phyloP scores from a whole-genome alignment of 179 eudicot species.

The Beta lomatogona region DNA sequence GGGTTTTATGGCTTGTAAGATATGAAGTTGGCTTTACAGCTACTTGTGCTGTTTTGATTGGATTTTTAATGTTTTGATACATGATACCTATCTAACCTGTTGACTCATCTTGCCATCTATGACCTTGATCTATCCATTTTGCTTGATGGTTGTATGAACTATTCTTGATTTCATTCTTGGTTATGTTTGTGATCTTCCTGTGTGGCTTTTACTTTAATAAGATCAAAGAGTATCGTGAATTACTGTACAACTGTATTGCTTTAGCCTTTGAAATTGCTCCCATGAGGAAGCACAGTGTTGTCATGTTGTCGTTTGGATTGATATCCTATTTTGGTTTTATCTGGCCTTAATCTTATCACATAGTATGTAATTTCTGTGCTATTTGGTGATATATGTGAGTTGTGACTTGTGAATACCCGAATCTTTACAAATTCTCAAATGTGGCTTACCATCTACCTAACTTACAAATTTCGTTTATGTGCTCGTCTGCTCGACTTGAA shows the following conservation, averaged over 20 bases:
- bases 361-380: neutral
- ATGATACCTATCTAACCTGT: too few species aligned
- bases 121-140: neutral
- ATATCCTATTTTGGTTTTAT: neutral
- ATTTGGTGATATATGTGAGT: neutral
- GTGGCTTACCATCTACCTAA: neutral
- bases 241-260: neutral
- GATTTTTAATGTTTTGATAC: neutral
- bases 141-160: neutral
- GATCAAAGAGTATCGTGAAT: neutral
- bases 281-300: neutral
- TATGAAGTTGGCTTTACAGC: neutral
- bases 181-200: neutral
- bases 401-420: neutral
- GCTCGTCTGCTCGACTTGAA: neutral
- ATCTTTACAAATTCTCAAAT: neutral
- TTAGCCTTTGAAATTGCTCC: neutral
- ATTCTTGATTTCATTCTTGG: neutral
- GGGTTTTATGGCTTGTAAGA: neutral
- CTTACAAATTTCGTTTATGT: neutral
- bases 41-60: neutral
- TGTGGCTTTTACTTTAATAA: neutral
- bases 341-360: neutral
- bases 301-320: neutral
- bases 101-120: neutral